Evolutionary conservation across 495 filamentous ascomycete genomes (phyloP), one percentile per base, ranked within the genome.

Genomic region (Penicillium manginii): DNA sequence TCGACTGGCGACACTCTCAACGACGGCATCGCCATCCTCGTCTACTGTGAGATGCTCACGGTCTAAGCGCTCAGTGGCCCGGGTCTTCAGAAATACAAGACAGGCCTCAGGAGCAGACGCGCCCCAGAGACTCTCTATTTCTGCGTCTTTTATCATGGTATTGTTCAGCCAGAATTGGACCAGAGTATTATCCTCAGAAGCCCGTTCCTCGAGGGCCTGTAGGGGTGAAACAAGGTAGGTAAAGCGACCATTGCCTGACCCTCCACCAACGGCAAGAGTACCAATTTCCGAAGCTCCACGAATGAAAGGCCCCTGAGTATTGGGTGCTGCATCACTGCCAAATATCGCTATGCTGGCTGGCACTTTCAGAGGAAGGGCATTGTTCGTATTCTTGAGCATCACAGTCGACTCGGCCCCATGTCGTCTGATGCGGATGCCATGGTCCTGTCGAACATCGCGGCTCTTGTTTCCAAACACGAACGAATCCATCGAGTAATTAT

Each of bases 271-370:
- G 26, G 84, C 76, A 15, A 88, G 65, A 0, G 82, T 84, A 0
- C 87, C 86, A 32, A 72, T 75, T 17, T 84, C 79, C 2, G 17
- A 21, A 10, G 58, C 39, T 10, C 74, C 72, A 9, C 74, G 71
- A 6, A 77, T 76, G 8, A 78, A 73, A 3, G 82, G 77, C 18
- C 81, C 82, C n/a, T n/a, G n/a, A n/a, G n/a, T n/a, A n/a, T n/a
- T n/a, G n/a, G n/a, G n/a, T n/a, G n/a, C n/a, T 14, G 85, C 86
- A 48, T 88, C 86, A 17, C 85, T 82, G 7, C 87, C 87, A 54
- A 88, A 82, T 15, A 90, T 77, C 10, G 58, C 65, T 18, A 90
- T 77, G 60, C 77, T 84, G 42, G 65, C 71, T 4, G 81, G 78
- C 0, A 65, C 69, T 6, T 69, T 73, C 35, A 89, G 68, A 0